Evolutionary conservation across 495 filamentous ascomycete genomes (phyloP).

Genomic region (Lasiosphaeria hispida): DNA sequence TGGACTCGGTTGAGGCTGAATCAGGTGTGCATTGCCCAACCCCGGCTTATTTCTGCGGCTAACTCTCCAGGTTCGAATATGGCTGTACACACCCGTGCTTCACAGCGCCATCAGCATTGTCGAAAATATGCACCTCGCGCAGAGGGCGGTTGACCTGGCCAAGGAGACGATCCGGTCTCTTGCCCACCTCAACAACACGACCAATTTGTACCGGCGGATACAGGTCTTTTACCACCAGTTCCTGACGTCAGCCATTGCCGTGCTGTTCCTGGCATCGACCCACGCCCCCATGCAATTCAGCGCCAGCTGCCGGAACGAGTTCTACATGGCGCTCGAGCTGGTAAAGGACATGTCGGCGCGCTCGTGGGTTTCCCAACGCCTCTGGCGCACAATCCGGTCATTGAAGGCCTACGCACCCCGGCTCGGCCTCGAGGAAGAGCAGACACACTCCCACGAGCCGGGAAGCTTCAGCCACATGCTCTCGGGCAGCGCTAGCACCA

Average conservation of each 20-base stretch:
- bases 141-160: slow-evolving; percentile 71
- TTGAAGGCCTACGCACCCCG: slow-evolving; percentile 77
- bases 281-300: slow-evolving; percentile 79
- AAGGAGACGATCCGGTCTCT: slow-evolving; percentile 77
- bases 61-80: slow-evolving; percentile 59
- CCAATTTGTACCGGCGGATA: slow-evolving; percentile 74
- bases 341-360: slow-evolving; percentile 77
- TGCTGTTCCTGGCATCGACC: slow-evolving; percentile 78
- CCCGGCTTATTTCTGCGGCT: background rate
- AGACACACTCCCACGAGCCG: background rate
- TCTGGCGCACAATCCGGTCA: slow-evolving; percentile 79
- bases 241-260: slow-evolving; percentile 73
- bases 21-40: slow-evolving; percentile 40
- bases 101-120: slow-evolving; percentile 73
- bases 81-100: slow-evolving; percentile 78
- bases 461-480: background rate
- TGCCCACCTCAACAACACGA: slow-evolving; percentile 71
- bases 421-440: slow-evolving; percentile 61
- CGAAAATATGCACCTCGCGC: slow-evolving; percentile 64
- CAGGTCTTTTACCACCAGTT: slow-evolving; percentile 89
- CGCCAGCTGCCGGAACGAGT: slow-evolving; percentile 71
- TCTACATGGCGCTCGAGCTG: slow-evolving; percentile 81
- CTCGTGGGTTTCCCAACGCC: slow-evolving; percentile 71
- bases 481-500: slow-evolving; percentile 4
- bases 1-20: slow-evolving; percentile 70